Base-by-base conservation (phyloP, 179 eudicot species). In the Gypsophila paniculata region DNA sequence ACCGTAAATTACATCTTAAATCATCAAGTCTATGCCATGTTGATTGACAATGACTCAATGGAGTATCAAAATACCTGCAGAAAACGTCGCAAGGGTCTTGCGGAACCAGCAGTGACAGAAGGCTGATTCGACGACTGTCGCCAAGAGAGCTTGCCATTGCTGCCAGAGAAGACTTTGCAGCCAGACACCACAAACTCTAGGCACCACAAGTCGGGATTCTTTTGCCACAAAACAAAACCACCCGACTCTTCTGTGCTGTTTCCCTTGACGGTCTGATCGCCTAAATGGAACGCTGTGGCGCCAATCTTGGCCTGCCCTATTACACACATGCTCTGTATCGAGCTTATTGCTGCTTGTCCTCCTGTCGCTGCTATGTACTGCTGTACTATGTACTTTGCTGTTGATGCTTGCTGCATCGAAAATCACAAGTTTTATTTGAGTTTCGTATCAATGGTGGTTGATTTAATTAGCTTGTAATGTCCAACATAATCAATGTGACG, bases 351-450 rank as follows among this genome's bases (percentile, higher is more conserved):
- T 23, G 87, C 71, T 21, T 72, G 96, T 11, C 99, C 97, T 70
- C 99, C 99, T 49, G 89, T 89, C 0, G 99, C 96, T 51, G 99
- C 99, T 68, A 91, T 82, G 76, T 94, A 91, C 57, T 93, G 97
- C 46, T 88, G 93, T 39, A 93, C 83, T 2, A 93, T 93, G 74
- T 93, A 93, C 61, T 91, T 94, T 2, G 96, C 99, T 0, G 99
- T 91, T 0, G 99, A 94, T 2, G 97, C 97, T 87, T 94, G 97
- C 99, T 94, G 84, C 76, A 76, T 34, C 17, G 15, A 0, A 19
- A 38, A 18, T 52, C 42, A 44, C 14, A 23, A 44, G 12, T 6
- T 13, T 18, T 23, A 54, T 14, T 57, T 3, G 38, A 8, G 34
- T 29, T 29, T 29, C 34, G 34, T 29, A 29, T 1, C 34, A 29